Base-by-base conservation (phyloP, 2,329 filamentous ascomycete species). In the Colletotrichum sp. region DNA sequence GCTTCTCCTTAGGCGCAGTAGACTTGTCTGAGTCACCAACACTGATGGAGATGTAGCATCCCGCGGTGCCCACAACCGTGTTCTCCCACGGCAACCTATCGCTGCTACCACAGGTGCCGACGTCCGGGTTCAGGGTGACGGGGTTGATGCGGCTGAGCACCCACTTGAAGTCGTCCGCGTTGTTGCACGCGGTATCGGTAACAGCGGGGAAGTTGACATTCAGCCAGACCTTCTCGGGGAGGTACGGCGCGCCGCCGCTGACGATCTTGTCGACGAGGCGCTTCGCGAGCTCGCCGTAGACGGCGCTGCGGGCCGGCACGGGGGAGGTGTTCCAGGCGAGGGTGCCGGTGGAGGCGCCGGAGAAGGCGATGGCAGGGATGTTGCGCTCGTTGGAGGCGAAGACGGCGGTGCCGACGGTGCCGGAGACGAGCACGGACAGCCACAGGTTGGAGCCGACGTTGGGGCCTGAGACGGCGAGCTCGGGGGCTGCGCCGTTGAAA, bases 341-440 rank as follows among this genome's bases (percentile, higher is more conserved):
- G 32, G 84, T 86, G 16, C 86, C 85, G 7, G 85, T 85, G 0
- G 88, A 87, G 3, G 83, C 82, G 7, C 92, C 93, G 0, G 90
- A 92, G 84, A 95, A 94, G 18, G 92, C 93, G 71, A 95, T 89
- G n/a, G 90, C 90, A 0, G 93, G 93, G 72, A 94, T 89, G 2
- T 48, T 48, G 18, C 89, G 87, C 2, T 84, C 85, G 24, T 89
- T 84, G 55, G 86, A 89, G 1, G 93, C 92, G 77, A 91, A 91
- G 38, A 86, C 87, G 9, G 92, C 91, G 0, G 91, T 91, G 66
- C 92, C 92, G n/a, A 93, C 90, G 26, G 93, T 94, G 7, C 93
- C 93, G 2, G 92, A 94, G 81, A 93, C 88, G 26, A 84, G 89
- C 0, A 90, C 88, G 3, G 85, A 81, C 16, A 91, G 78, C 43